A percentile compares a stretch with the other conserved stretches of the same genome.
phyloP scores from a whole-genome alignment of 441 rosid genomes.

The Croton setiger region DNA sequence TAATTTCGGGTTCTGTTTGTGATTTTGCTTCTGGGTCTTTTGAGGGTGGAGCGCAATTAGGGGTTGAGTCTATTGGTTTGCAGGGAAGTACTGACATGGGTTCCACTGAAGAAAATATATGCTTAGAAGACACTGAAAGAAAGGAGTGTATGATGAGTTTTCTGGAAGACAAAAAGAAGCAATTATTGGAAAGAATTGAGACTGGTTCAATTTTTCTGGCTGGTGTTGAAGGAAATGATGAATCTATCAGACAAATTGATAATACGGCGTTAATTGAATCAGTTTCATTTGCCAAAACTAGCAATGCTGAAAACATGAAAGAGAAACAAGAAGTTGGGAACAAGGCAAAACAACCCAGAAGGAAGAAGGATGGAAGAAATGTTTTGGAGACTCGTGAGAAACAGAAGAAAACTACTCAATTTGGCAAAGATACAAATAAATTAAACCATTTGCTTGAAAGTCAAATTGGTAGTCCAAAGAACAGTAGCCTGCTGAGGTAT shows the following conservation, averaged over 20 bases:
- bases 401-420: conserved; percentile 18
- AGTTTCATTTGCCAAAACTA: conserved; percentile 30
- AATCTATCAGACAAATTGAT: conserved; percentile 41
- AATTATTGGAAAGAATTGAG: conserved; percentile 51
- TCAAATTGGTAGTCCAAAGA: conserved; percentile 18
- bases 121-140: too few relatives aligned
- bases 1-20: conserved; percentile 9
- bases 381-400: conserved; percentile 25
- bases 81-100: conserved; percentile 18
- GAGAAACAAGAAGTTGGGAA: conserved; percentile 36
- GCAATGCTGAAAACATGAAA: conserved; percentile 33
- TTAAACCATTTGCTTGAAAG: conserved; percentile 18
- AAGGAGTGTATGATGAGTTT: conserved; percentile 27
- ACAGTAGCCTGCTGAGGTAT: conserved; percentile 34
- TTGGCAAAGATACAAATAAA: conserved; percentile 12
- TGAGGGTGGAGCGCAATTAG: background rate
- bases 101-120: conserved; percentile 24
- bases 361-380: conserved; percentile 30
- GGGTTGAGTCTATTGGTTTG: conserved; percentile 18
- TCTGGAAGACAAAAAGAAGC: conserved; percentile 57
- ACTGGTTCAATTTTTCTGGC: conserved; percentile 37
- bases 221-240: conserved; percentile 30
- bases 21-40: conserved; percentile 25
- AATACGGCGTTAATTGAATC: conserved; percentile 64
- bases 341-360: conserved; percentile 36